Base-by-base conservation (phyloP, 2,329 filamentous ascomycete species). In the Pseudogymnoascus sp. region DNA sequence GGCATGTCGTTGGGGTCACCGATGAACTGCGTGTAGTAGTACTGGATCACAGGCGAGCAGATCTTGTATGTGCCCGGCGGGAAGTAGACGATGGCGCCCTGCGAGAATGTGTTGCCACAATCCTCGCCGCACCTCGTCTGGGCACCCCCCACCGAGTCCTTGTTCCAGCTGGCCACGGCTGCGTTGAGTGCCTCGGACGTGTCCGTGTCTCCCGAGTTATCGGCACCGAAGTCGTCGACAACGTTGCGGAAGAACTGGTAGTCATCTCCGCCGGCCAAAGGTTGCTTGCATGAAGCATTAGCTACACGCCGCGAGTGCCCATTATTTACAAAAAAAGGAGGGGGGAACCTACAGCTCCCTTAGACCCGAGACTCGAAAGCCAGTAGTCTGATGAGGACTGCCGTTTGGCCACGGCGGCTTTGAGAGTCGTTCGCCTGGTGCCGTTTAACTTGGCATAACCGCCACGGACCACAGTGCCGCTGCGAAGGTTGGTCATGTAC, bases 71-170 rank as follows among this genome's bases (percentile, higher is more conserved):
- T 85, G 2, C 70, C 70, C 14, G 65, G 61, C 2, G 70, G 70
- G 59, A 71, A 71, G 53, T 71, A 71, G 12, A 70, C 63, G 7
- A 69, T 61, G 7, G 68, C 68, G 0, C 91, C 91, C 0, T 85
- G 84, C 14, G 83, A 84, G 1, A 92, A 96, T 37, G 83, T 85
- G 1, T 90, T 95, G 73, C 92, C 89, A 73, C 92, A 97, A 66
- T 84, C 84, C 64, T 83, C 73, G 35, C 90, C 90, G 72, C 93
- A 97, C 43, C 93, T 88, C 68, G 82, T 81, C 31, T 90, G 90
- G 14, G 84, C 84, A 4, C 10, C 11, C 10, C 31, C 10, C 3
- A 35, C 31, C 10, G 10, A 35, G 31, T 11, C 31, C 31, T 35
- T 35, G 31, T 35, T 35, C 10, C 31, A 12, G 7, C 31, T 35